Conservation (phyloP, 345 rosid genomes). For the Garcia nutans region DNA sequence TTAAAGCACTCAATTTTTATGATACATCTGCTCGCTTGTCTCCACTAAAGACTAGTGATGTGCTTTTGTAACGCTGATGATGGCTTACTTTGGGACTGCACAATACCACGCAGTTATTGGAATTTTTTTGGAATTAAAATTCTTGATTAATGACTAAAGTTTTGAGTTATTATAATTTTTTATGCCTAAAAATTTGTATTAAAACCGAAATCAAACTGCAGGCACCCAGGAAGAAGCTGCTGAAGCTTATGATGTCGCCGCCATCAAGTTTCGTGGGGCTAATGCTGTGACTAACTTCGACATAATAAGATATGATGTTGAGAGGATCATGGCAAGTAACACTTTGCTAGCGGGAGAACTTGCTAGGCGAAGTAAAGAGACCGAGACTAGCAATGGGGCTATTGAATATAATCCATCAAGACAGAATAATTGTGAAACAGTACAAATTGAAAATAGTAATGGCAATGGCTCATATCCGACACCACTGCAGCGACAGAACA, state of each 20-base stretch:
- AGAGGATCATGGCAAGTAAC: slow-evolving; percentile 69
- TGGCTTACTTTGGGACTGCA: slow-evolving; percentile 29
- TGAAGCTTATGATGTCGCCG: slow-evolving; percentile 77
- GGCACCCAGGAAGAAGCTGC: slow-evolving; percentile 93
- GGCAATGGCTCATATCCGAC: slow-evolving; percentile 34
- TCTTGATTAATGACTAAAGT: neutral
- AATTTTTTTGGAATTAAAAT: neutral
- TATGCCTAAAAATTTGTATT: neutral
- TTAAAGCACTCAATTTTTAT: slow-evolving; percentile 23
- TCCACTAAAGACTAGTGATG: slow-evolving; percentile 31
- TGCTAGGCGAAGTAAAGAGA: slow-evolving; percentile 55
- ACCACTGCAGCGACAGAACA: slow-evolving; percentile 30
- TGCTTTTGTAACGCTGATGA: slow-evolving; percentile 52
- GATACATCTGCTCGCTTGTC: slow-evolving; percentile 26
- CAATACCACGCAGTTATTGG: slow-evolving; percentile 17
- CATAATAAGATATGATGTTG: slow-evolving; percentile 68
- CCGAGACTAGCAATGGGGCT: slow-evolving; percentile 25
- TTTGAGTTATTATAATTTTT: neutral
- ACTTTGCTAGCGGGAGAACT: slow-evolving; percentile 69
- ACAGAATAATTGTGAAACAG: slow-evolving; percentile 15
- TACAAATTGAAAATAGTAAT: slow-evolving; percentile 22
- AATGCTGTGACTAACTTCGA: slow-evolving; percentile 83
- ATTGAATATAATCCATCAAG: slow-evolving; percentile 19
- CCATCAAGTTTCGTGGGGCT: slow-evolving; percentile 71
- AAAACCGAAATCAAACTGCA: slow-evolving; percentile 12